Base-by-base conservation (phyloP, 768 basidiomycete species). In the Cystoderma amianthinum region DNA sequence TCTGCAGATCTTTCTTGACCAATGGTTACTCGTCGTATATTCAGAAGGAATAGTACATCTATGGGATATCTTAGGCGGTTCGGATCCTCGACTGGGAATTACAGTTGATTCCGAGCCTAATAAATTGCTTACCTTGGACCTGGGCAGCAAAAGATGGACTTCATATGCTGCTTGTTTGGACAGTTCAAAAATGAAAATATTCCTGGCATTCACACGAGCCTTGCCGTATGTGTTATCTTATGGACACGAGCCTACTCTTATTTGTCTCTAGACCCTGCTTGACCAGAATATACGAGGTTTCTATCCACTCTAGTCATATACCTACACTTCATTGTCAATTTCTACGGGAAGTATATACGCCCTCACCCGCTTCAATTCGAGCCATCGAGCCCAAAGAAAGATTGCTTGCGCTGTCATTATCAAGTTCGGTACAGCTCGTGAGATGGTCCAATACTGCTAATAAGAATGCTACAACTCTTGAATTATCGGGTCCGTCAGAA, bases 1-100 rank as follows among this genome's bases (percentile, higher is more conserved):
- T 4, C 45, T 77, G 32, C 54, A 70, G 34, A 44, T 74, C 5
- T 59, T 71, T 41, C 45, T 64, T 23, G 74, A 76, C 37, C 55
- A 66, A 28, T 78, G 71, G 73, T 55, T 78, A 15, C 50, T 77
- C 10, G 61, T 63, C 10, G 55, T 71, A 2, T 73, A 70, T 45
- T 51, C 51, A 13, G 68, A 71, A 43, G 69, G 72, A 3, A 43
- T 57, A 1, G 48, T 71, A 2, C 58, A 67, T 36, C 49, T 77
- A 0, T 74, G 71, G 64, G 71, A 76, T 47, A 48, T 62, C 24
- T 41, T 43, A 53, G 20, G 20, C 34, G 30, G 20, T 32, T 17
- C 12, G 32, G 33, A 36, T 39, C n/a, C 23, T 44, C 5, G 18
- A 18, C n/a, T 5, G 30, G 19, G 21, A 20, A 11, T 34, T 35